Conservation (phyloP, 768 basidiomycete genomes). For the Boletales sp. region DNA sequence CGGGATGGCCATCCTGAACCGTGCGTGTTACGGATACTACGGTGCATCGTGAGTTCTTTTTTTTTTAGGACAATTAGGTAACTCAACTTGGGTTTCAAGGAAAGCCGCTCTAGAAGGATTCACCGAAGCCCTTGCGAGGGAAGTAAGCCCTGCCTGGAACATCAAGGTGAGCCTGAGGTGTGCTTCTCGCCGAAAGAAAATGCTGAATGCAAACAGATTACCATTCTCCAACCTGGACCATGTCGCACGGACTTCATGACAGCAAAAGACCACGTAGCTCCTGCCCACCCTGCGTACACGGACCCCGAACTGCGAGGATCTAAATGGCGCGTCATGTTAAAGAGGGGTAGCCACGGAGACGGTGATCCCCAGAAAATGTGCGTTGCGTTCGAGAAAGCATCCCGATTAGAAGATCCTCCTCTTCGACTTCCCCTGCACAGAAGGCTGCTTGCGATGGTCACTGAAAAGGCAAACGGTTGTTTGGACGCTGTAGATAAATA, state of each 20-base stretch:
- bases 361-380: slow-evolving; percentile 23
- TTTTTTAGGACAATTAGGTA: background rate
- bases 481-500: slow-evolving; percentile 17
- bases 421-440: slow-evolving; percentile 20
- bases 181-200: too few relatives aligned
- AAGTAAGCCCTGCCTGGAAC: background rate
- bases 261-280: background rate
- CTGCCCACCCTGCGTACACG: slow-evolving; percentile 17
- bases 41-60: slow-evolving; percentile 26
- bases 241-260: slow-evolving; percentile 7
- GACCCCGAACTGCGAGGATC: slow-evolving; percentile 5
- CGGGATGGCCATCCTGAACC: slow-evolving; percentile 13
- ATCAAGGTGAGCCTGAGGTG: background rate
- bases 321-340: slow-evolving; percentile 2
- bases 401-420: slow-evolving; percentile 20
- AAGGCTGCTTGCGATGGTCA: background rate
- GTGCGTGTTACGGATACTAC: slow-evolving; percentile 17
- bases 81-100: background rate
- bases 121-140: slow-evolving; percentile 17
- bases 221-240: slow-evolving; percentile 19
- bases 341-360: background rate
- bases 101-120: slow-evolving; percentile 28
- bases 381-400: slow-evolving; percentile 14
- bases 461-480: slow-evolving; percentile 11
- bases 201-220: slow-evolving; percentile 11